Evolutionary conservation across 345 rosid genomes (phyloP).

Genomic region (Heritiera littoralis): DNA sequence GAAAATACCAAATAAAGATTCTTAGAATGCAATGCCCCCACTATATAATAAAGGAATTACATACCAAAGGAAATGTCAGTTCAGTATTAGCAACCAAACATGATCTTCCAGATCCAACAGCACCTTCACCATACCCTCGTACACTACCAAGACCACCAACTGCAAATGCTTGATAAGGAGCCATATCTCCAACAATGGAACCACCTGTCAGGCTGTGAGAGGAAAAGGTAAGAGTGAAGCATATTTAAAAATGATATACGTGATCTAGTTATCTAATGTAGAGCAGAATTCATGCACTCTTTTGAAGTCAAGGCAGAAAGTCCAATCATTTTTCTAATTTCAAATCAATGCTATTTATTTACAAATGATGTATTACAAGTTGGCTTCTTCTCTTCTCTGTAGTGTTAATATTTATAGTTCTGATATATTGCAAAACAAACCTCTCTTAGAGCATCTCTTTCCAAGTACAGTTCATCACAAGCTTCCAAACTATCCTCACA

Average conservation of each 20-base stretch:
- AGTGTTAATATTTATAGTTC: not conserved
- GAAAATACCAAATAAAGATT: not conserved
- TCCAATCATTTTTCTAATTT: conserved; percentile 2
- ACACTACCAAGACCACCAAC: conserved; percentile 90
- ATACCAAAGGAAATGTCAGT: conserved; percentile 77
- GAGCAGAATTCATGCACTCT: not conserved
- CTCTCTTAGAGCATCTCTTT: conserved; percentile 11
- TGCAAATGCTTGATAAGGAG: conserved; percentile 98
- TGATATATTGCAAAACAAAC: not conserved
- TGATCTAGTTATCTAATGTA: not conserved
- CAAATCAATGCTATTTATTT: not conserved
- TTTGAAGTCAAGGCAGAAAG: not conserved
- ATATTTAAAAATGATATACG: conserved; percentile 11
- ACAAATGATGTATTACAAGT: not conserved
- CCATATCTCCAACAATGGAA: conserved; percentile 98
- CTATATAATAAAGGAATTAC: conserved; percentile 11
- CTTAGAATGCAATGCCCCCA: not conserved
- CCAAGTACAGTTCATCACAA: not conserved
- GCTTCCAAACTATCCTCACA: not conserved
- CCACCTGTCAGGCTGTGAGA: conserved; percentile 86
- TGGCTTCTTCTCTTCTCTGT: not conserved
- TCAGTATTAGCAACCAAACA: conserved; percentile 87
- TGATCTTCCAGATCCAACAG: conserved; percentile 91
- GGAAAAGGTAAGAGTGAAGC: conserved; percentile 33
- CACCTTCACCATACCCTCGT: conserved; percentile 94